Percentiles rank a stretch among this genome's conserved stretches.
Conservation (phyloP, 306 rosid genomes). For the Senna siamea region DNA sequence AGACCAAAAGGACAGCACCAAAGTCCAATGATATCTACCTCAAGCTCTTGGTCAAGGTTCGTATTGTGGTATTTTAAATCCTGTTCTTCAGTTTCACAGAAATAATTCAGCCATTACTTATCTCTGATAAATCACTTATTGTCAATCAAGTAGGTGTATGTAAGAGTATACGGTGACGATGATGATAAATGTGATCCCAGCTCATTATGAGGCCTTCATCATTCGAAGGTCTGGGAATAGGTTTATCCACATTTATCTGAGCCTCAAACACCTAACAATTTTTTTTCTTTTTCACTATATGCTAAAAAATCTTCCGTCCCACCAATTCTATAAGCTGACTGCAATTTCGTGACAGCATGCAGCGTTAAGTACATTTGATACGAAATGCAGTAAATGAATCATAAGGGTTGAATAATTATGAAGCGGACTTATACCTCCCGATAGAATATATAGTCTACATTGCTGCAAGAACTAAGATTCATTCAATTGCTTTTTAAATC, state of each 20-base stretch:
- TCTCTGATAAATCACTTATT: background rate
- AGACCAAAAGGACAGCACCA: conserved; percentile 79
- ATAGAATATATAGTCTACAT: background rate
- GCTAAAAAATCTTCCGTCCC: too few relatives aligned
- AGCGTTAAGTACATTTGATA: background rate
- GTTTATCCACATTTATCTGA: conserved; percentile 50
- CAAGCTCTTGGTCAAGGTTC: conserved; percentile 57
- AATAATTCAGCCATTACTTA: background rate
- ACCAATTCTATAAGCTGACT: too few relatives aligned
- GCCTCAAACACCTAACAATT: background rate
- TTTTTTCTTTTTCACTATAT: too few relatives aligned
- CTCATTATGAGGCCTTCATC: conserved; percentile 52
- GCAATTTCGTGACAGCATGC: background rate
- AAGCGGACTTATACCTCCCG: too few relatives aligned
- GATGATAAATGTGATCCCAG: conserved; percentile 55
- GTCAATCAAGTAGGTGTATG: background rate
- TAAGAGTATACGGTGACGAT: background rate
- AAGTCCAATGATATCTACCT: conserved; percentile 88
- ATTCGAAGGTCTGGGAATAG: conserved; percentile 43
- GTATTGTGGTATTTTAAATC: background rate
- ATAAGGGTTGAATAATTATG: too few relatives aligned
- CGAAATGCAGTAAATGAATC: too few relatives aligned
- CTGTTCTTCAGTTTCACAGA: background rate
- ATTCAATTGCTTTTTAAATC: background rate
- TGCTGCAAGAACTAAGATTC: background rate